Evolutionary conservation across 192 early-diverging fungal species (phyloP), one percentile per base, ranked within the genome.

Genomic region (Podila epigama): DNA sequence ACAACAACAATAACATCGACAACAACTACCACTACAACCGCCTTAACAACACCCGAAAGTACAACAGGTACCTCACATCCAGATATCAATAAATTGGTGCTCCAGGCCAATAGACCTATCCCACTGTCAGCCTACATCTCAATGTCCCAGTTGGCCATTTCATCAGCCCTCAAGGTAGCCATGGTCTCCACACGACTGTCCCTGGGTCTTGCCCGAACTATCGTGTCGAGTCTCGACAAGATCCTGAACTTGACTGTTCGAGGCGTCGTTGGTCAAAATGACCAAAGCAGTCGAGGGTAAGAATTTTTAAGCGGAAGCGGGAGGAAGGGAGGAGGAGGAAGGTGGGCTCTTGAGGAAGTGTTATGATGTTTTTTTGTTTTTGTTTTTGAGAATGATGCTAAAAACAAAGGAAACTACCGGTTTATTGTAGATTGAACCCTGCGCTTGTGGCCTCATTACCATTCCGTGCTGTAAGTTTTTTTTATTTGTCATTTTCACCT

Each of bases 131-230:
- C 66, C 29, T 77, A 77, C 34, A 64, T 77, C 37, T 61, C 73
- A 0, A 18, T 77, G 11, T 77, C 73, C 1, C 73, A 77, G 29
- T 39, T 68, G 0, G 73, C 73, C 13, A 64, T 77, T 33, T 68
- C 73, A 1, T 77, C 73, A 0, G 73, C 56, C 0, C 61, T 77
- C 29, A 68, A 77, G 57, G 73, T 77, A 16, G 73, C 73, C 36
- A 77, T 68, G 73, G 61, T 68, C 12, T 77, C 73, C 34, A 77
- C 73, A 12, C 68, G 73, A 28, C 54, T 77, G 29, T 68, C 73
- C 0, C 37, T 77, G 16, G 61, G 73, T 6, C 20, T 77, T 13
- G 73, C 73, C 0, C 56, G 73, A 32, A 77, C 73, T 1, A 68
- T 77, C 28, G 73, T 77, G 22, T 67, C 73, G 13, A 37, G 55